Evolutionary conservation across 768 basidiomycete species (phyloP), one percentile per base, ranked within the genome.

Genomic region (Suillus decipiens): DNA sequence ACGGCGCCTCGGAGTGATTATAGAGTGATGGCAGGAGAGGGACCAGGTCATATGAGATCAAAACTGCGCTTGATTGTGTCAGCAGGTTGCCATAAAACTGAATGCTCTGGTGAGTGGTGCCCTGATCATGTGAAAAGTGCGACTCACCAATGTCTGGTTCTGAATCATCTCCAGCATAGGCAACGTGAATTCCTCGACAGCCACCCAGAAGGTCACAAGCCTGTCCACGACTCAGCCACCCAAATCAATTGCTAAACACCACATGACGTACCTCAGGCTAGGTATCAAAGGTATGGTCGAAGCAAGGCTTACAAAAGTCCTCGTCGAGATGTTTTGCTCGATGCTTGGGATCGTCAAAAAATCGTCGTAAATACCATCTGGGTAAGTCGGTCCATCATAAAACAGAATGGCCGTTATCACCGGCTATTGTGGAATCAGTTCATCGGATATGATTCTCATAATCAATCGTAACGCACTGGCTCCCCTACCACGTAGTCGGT

Each of bases 341-440:
- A 62, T 15, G 43, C 28, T 51, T 12, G 55, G 55, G 15, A 64
- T 64, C 6, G 36, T 3, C 43, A 64, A 37, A 12, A 59, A 24
- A 15, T 55, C 37, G 22, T 36, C 5, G 45, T 24, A 76, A 7
- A 36, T 34, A 3, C 15, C 43, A n/a, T 22, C 48, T 1, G 43
- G 34, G 5, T 36, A 68, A n/a, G 64, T 54, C 24, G 73, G 86
- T 0, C 65, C 83, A 66, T 89, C 83, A 66, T 89, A 89, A 72
- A 89, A 89, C 22, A 89, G 60, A 5, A 84, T 60, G 9, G 74
- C 71, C 61, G 71, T 69, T 56, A 64, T 62, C 37, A 67, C 41
- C 47, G 51, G 54, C 72, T 69, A 50, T 24, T 1, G 60, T 33
- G 6, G 54, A 33, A n/a, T 48, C 63, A 68, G 41, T 51, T n/a